A percentile compares a stretch with the other conserved stretches of the same genome.
Conservation (phyloP, 2,329 filamentous ascomycete genomes). For the Xylariaceae sp. region DNA sequence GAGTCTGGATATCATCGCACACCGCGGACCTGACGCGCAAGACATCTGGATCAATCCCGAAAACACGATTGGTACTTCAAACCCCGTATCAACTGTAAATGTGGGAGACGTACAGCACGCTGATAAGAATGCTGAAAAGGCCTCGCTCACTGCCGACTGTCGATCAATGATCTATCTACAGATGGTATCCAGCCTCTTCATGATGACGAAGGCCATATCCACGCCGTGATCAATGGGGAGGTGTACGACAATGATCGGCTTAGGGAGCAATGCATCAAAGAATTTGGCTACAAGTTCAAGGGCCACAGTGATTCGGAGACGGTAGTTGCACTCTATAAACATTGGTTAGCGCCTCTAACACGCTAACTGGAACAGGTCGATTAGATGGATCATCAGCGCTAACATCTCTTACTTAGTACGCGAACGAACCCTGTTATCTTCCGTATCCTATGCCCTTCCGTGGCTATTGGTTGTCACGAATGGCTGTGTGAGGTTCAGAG, state of each 20-base stretch:
- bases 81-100: no score
- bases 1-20: conserved; percentile 4
- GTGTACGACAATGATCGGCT: conserved; percentile 49
- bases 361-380: no score
- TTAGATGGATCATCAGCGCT: no score
- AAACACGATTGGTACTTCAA: conserved; percentile 3
- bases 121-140: not conserved
- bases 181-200: conserved; percentile 16
- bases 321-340: conserved; percentile 55
- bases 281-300: conserved; percentile 49
- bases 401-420: no score
- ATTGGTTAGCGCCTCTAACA: conserved; percentile 27
- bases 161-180: conserved; percentile 13
- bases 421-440: no score
- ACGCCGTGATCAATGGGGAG: conserved; percentile 19
- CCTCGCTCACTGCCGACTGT: conserved; percentile 13
- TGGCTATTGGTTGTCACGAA: no score
- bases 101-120: not conserved
- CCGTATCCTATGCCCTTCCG: no score
- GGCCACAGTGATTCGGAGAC: conserved; percentile 55
- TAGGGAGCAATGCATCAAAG: conserved; percentile 43
- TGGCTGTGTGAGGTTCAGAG: no score
- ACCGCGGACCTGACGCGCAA: conserved; percentile 10
- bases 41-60: conserved; percentile 12
- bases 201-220: conserved; percentile 15